Evolutionary conservation across 768 basidiomycete genomes (phyloP).

Genomic region (Auriscalpium vulgare): DNA sequence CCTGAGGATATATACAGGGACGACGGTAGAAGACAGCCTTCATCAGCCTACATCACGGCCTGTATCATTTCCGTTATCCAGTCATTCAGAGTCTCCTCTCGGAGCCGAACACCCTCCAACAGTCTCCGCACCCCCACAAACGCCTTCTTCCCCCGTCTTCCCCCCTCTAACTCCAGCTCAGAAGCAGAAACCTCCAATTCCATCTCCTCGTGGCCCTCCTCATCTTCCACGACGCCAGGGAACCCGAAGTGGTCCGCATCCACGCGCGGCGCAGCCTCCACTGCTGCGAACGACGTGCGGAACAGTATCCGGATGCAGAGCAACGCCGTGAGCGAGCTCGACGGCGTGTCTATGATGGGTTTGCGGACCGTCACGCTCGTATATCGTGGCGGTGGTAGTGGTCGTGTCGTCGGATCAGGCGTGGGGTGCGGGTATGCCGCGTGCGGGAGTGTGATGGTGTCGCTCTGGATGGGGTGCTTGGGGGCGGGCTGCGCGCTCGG

Average conservation of each 20-base stretch:
- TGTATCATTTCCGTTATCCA: slow-evolving; percentile 59
- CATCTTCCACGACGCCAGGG: slow-evolving; percentile 72
- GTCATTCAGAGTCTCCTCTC: slow-evolving; percentile 50
- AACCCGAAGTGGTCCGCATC: slow-evolving; percentile 88
- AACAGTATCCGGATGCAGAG: slow-evolving; percentile 81
- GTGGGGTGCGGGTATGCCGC: slow-evolving; percentile 47
- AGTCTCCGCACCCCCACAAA: slow-evolving; percentile 55
- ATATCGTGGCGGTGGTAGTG: slow-evolving; percentile 63
- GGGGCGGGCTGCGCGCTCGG: slow-evolving; percentile 47
- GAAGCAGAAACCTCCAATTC: slow-evolving; percentile 18
- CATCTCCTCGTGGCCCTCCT: slow-evolving; percentile 52
- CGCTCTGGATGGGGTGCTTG: slow-evolving; percentile 64
- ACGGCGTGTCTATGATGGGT: slow-evolving; percentile 57
- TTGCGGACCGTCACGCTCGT: slow-evolving; percentile 50
- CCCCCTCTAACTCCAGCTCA: slow-evolving; percentile 54
- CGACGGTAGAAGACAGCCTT: neutral
- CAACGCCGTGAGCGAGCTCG: slow-evolving; percentile 70
- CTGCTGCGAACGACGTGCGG: slow-evolving; percentile 66
- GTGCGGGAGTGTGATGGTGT: slow-evolving; percentile 61
- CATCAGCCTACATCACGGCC: slow-evolving; percentile 18
- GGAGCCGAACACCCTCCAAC: slow-evolving; percentile 57
- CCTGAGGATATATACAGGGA: too few species aligned
- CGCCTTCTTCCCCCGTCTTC: slow-evolving; percentile 61
- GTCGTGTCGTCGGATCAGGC: slow-evolving; percentile 56
- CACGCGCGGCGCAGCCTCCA: slow-evolving; percentile 57